A percentile compares a stretch with the other conserved stretches of the same genome.
Conservation (phyloP, 495 filamentous ascomycete species). For the Hypoxylon crocopeplum region DNA sequence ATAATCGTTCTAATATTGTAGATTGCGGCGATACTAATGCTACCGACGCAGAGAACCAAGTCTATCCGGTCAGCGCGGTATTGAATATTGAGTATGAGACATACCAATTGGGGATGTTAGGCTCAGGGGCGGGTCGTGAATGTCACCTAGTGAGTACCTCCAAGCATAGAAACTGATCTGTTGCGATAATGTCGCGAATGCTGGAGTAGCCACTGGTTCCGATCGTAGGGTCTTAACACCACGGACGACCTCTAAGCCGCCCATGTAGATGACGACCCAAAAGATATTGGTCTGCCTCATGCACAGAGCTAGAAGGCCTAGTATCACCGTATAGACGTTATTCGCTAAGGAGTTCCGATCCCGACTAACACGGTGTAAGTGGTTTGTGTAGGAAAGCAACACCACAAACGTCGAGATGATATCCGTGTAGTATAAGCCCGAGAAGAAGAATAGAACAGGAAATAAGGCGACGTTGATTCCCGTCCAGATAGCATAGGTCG, state of each 20-base stretch:
- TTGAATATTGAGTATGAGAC: not conserved
- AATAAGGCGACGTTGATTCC: conserved; percentile 86
- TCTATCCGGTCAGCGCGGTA: conserved; percentile 39
- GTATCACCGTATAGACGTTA: conserved; percentile 54
- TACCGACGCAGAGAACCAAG: conserved; percentile 59
- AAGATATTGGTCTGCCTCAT: conserved; percentile 97
- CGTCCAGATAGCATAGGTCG: conserved; percentile 58
- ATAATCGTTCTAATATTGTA: conserved; percentile 58
- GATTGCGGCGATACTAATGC: conserved; percentile 63
- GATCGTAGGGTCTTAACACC: conserved; percentile 48
- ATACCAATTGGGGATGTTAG: conserved; percentile 64
- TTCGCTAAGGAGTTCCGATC: conserved; percentile 36
- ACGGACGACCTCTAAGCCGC: conserved; percentile 71
- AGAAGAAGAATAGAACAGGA: conserved; percentile 94
- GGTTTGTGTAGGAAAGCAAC: conserved; percentile 69
- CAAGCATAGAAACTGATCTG: conserved; percentile 39
- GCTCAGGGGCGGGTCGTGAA: conserved; percentile 70
- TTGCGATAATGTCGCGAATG: conserved; percentile 27
- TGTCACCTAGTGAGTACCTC: conserved; percentile 56
- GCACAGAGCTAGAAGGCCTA: conserved; percentile 67
- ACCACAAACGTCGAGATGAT: conserved; percentile 72
- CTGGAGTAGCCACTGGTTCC: conserved; percentile 34
- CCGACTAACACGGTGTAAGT: conserved; percentile 51
- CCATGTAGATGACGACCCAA: conserved; percentile 89
- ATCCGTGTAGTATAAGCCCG: conserved; percentile 92